Base-by-base conservation (phyloP, 306 rosid genomes). In the Sphenostylis stenocarpa region DNA sequence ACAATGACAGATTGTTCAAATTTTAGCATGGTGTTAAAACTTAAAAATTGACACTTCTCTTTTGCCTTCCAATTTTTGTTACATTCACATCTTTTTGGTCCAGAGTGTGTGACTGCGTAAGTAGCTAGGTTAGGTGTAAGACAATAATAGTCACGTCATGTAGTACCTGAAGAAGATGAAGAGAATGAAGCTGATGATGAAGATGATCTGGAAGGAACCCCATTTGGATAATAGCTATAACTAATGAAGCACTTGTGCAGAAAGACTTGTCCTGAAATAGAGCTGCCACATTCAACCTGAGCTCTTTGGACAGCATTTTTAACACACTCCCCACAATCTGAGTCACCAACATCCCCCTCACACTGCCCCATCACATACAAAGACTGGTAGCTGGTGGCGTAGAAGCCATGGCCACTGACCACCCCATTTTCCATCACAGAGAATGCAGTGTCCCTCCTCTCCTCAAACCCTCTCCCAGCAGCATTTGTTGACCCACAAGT, bases 271-370 rank as follows among this genome's bases (percentile, higher is more conserved):
- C 96, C 97, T 2, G 98, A 94, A 74, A 88, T 87, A 34, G 97
- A 86, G 55, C 77, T 85, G 4, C 97, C 98, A 76, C 98, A 94
- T 78, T 94, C 98, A 81, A 84, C 93, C 53, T 89, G 91, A 83
- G 95, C 92, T 84, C 67, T 94, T 73, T 94, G 93, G 39, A 88
- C 96, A 33, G 92, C 92, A 77, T 48, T 84, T 44, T 94, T 94
- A 55, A 90, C 89, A 82, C 97, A 92, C 61, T 85, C 93, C 0
- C 96, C 96, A 63, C 98, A 94, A 76, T 94, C 97, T 1, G 95
- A 83, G 68, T 90, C 97, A 21, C 98, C 98, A 52, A 94, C 79
- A 77, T 86, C 95, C 1, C 98, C 98, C 77, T 94, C 96, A 69
- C 98, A 94, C 66, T 94, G 98, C 26, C 87, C 98, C 88, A 94